phyloP scores from a whole-genome alignment of 257 asterid genomes.

The Nicotiana tabacum region DNA sequence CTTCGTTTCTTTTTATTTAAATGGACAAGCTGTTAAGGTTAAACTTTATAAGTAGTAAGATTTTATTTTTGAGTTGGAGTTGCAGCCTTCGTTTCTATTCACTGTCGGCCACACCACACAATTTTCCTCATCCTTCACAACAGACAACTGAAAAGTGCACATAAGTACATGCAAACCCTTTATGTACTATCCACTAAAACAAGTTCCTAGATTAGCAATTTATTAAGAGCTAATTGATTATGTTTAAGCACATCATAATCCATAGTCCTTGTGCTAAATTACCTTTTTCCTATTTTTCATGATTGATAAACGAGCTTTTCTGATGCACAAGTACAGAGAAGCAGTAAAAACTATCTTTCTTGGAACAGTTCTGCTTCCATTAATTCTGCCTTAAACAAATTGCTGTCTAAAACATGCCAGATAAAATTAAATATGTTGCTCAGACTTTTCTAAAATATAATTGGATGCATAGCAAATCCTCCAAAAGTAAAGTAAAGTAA shows the following conservation, averaged over 20 bases:
- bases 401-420: too few relatives aligned
- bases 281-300: not conserved
- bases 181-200: not conserved
- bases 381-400: not conserved
- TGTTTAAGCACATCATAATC: not conserved
- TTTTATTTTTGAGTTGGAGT: not conserved
- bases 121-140: not conserved
- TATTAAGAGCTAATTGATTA: not conserved
- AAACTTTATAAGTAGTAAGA: not conserved
- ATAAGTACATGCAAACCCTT: not conserved
- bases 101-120: slow-evolving; percentile 1
- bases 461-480: too few relatives aligned
- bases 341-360: not conserved
- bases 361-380: not conserved
- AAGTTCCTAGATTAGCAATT: not conserved
- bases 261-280: not conserved
- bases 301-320: too few relatives aligned
- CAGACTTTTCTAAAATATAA: too few relatives aligned
- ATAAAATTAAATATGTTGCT: too few relatives aligned
- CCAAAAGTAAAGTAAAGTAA: too few relatives aligned
- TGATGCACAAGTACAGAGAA: too few relatives aligned
- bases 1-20: not conserved
- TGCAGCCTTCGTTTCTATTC: not conserved
- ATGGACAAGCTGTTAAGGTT: not conserved
- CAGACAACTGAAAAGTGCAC: not conserved